phyloP scores from a whole-genome alignment of 345 rosid genomes.

The Stellera chamaejasme region DNA sequence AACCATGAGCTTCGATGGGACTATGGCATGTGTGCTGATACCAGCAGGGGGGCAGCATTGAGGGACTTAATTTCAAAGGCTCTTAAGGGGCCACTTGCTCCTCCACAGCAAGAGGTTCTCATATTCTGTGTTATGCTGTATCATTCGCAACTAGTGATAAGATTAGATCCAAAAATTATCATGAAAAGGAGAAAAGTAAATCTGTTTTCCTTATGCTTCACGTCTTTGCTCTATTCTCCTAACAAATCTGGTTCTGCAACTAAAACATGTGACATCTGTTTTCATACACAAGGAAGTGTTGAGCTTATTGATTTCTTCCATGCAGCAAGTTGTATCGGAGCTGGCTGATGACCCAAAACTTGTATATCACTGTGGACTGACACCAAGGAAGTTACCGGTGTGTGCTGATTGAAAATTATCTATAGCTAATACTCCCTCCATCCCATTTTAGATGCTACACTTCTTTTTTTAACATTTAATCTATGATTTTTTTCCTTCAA shows the following conservation, averaged over 20 bases:
- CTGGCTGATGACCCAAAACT: constrained; percentile 81
- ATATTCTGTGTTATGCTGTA: background rate
- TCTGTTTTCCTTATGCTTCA: no score
- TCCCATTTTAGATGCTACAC: no score
- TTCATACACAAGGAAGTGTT: no score
- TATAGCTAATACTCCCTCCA: constrained; percentile 3
- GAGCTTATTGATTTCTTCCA: constrained; percentile 7
- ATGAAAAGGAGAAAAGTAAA: background rate
- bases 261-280: no score
- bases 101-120: constrained; percentile 72
- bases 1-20: constrained; percentile 97
- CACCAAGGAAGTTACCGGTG: constrained; percentile 90
- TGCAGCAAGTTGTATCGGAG: constrained; percentile 68
- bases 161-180: background rate
- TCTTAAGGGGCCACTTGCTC: constrained; percentile 71
- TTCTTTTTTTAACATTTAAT: no score
- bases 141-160: background rate
- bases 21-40: constrained; percentile 96
- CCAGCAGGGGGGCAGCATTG: constrained; percentile 86
- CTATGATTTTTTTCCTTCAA: no score
- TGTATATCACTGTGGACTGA: constrained; percentile 86
- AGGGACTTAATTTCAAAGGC: constrained; percentile 84
- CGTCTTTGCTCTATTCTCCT: background rate
- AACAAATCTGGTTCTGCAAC: no score
- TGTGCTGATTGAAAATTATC: constrained; percentile 28